Evolutionary conservation across 1,284 basidiomycete species (phyloP).

Genomic region (Moesziomyces parantarcticus): DNA sequence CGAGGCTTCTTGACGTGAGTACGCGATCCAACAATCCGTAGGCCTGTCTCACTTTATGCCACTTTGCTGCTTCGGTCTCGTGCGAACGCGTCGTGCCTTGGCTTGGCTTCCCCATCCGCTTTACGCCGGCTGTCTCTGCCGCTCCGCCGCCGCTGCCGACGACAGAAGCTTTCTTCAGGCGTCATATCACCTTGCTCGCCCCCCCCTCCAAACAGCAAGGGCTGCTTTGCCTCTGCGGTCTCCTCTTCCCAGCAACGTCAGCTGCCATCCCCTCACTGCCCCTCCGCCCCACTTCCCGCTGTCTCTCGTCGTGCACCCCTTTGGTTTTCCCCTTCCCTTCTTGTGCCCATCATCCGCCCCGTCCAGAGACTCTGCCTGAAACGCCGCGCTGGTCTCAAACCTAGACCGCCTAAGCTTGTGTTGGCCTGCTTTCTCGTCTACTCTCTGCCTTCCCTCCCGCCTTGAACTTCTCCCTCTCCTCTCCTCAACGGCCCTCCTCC

Average conservation of each 20-base stretch:
- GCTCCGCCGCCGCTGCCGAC: constrained; percentile 1
- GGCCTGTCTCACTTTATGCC: constrained; percentile 7
- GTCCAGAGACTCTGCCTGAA: neutral
- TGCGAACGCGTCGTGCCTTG: neutral
- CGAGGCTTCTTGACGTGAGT: neutral
- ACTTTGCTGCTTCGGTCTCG: neutral
- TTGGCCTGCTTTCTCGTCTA: neutral
- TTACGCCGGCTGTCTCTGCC: neutral
- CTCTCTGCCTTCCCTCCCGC: neutral
- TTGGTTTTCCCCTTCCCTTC: neutral
- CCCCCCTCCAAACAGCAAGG: constrained; percentile 3
- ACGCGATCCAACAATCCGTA: constrained; percentile 5
- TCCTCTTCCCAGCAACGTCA: neutral
- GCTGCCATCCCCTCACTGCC: neutral
- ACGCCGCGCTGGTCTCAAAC: neutral
- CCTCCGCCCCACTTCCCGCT: neutral
- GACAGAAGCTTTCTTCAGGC: constrained; percentile 1
- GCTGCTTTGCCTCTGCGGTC: neutral
- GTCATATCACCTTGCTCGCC: constrained; percentile 8
- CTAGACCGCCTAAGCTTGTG: neutral
- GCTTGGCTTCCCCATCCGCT: neutral
- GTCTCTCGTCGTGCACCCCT: neutral
- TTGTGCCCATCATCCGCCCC: neutral
- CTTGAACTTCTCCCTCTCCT: constrained; percentile 25
- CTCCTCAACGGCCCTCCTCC: neutral